These are phyloP conservation scores for Pezicula neosporulosa DNA, from an alignment of 2,329 filamentous ascomycete species.

Conservation along the genomic window DNA sequence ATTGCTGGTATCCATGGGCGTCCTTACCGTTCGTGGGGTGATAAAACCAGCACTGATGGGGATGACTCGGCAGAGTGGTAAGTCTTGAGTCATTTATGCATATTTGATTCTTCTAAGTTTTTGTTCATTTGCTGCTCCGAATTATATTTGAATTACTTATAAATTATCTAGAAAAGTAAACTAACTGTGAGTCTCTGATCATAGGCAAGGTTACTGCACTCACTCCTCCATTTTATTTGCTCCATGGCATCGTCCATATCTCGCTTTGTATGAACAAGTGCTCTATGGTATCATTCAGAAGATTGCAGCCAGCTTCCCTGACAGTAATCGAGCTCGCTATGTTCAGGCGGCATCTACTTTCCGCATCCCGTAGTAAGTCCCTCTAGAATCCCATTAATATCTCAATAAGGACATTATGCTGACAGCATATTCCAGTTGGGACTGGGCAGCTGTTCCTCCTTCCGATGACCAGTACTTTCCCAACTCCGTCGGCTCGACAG, in stretches of 20 bases:
- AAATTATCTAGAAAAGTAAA: too few relatives aligned
- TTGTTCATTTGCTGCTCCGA: too few relatives aligned
- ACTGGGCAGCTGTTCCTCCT: constrained; percentile 46
- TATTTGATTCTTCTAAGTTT: too few relatives aligned
- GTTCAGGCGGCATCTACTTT: constrained; percentile 34
- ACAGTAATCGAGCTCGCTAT: constrained; percentile 42
- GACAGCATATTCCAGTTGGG: constrained; percentile 28
- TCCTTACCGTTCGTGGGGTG: constrained; percentile 59
- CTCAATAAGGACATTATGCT: too few relatives aligned
- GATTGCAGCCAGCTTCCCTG: constrained; percentile 48
- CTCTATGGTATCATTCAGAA: constrained; percentile 36
- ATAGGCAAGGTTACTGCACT: constrained; percentile 56
- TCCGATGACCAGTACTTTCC: constrained; percentile 35
- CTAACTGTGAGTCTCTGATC: too few relatives aligned
- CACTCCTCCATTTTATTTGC: constrained; percentile 75
- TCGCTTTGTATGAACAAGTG: constrained; percentile 56
- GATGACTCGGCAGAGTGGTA: too few relatives aligned
- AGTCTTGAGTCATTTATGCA: too few relatives aligned
- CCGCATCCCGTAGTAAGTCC: constrained; percentile 35
- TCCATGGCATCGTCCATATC: constrained; percentile 80
- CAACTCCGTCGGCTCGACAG: constrained; percentile 20
- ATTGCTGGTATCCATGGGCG: constrained; percentile 80
- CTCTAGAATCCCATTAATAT: too few relatives aligned
- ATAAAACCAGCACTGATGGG: too few relatives aligned
- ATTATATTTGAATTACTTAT: too few relatives aligned